Percentiles rank a stretch among this genome's conserved stretches.
phyloP scores from a whole-genome alignment of 2,329 filamentous ascomycete genomes.

The Intubia oerlemansii region DNA sequence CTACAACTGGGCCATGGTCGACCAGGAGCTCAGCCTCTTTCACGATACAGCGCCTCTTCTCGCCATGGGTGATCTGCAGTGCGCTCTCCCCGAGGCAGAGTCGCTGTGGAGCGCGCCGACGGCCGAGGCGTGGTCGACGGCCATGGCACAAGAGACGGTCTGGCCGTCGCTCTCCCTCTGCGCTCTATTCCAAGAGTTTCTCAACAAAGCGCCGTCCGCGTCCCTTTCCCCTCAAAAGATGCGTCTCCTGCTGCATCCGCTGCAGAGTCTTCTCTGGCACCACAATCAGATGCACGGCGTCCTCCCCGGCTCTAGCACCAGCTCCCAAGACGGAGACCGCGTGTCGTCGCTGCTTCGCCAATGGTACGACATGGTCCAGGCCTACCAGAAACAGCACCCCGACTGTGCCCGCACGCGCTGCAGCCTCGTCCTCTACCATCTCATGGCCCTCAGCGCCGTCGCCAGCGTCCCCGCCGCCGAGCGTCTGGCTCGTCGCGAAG shows the following conservation, averaged over 20 bases:
- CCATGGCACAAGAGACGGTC: background rate
- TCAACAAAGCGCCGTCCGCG: no score
- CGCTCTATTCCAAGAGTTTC: conserved; percentile 45
- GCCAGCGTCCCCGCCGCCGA: conserved; percentile 49
- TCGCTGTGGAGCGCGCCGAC: conserved; percentile 39
- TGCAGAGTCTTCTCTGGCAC: conserved; percentile 44
- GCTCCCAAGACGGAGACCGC: conserved; percentile 32
- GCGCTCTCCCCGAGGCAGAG: conserved; percentile 40
- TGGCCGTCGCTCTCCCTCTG: conserved; percentile 33
- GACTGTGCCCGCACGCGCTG: conserved; percentile 38
- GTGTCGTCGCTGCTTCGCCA: conserved; percentile 40
- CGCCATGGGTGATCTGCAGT: conserved; percentile 40
- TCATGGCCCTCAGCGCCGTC: conserved; percentile 47
- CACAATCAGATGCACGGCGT: conserved; percentile 43
- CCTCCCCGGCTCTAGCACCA: conserved; percentile 30
- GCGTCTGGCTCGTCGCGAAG: conserved; percentile 39
- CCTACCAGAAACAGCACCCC: conserved; percentile 31
- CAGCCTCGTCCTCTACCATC: conserved; percentile 47
- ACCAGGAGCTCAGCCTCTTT: conserved; percentile 49
- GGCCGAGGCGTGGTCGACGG: conserved; percentile 33
- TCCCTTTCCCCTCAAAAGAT: conserved; percentile 34
- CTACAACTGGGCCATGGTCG: conserved; percentile 58
- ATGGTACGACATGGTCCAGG: conserved; percentile 45
- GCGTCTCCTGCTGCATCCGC: conserved; percentile 44
- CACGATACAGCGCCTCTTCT: conserved; percentile 41